Base-by-base conservation (phyloP, 768 basidiomycete species). In the Mycena galopus region DNA sequence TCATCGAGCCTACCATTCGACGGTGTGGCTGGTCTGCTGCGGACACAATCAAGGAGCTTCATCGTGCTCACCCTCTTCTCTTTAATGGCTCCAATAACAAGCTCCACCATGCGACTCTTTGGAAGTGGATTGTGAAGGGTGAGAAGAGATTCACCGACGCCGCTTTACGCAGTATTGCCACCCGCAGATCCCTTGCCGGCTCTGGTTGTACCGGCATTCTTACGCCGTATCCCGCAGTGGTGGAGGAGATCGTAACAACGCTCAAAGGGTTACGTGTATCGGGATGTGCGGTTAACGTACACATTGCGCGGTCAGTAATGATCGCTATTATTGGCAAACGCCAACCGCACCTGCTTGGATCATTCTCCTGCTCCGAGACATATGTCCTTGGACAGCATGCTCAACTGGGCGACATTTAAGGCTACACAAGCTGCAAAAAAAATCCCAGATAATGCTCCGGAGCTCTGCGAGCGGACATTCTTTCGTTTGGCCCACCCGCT, bases 1-100 rank as follows among this genome's bases (percentile, higher is more conserved):
- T 58, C 10, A 58, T 67, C 30, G 66, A 58, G 66, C 56, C 56
- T 4, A 50, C 56, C 2, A 59, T 67, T 67, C 57, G 66, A 1
- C 44, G 57, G 2, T 59, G 42, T 25, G 57, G 16, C 11, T 67
- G 56, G 42, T 47, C 39, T 4, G 56, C 66, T 23, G 42, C 11
- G 1, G 30, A 17, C 8, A 33, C 55, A 1, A 56, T 59, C 12
- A 6, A 58, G 17, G 66, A 30, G 19, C 56, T 67, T 23, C 32
- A 35, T 1, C 65, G 42, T 21, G 56, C 56, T 33, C 56, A 58
- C 42, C 56, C 56, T 27, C 8, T 50, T 2, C 37, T 51, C 3
- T 63, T 50, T 19, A 10, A 59, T 10, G 2, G 1, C 14, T 17
- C 33, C 11, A 16, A 25, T 25, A 61, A 42, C 14, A 27, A 3